Conservation (phyloP, 106 monocot genomes). For the Narthecium ossifragum region DNA sequence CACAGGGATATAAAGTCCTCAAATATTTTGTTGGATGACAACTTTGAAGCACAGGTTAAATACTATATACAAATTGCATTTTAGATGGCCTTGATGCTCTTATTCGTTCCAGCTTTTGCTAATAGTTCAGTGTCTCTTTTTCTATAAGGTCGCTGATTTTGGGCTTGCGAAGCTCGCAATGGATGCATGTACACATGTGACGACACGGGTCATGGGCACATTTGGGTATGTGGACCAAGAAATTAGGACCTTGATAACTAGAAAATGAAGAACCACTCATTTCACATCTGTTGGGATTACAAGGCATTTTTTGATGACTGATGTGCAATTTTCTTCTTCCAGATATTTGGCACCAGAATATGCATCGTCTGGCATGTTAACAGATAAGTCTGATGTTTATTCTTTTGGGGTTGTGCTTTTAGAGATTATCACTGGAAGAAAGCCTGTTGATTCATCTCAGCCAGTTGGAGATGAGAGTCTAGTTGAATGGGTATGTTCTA, state of each 20-base stretch:
- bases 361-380: conserved; percentile 69
- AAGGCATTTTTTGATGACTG: too few relatives aligned
- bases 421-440: conserved; percentile 71
- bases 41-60: conserved; percentile 84
- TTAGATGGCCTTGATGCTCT: too few relatives aligned
- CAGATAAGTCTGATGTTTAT: conserved; percentile 70
- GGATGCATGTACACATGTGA: conserved; percentile 68
- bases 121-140: conserved; percentile 1
- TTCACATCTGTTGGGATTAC: neutral
- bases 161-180: conserved; percentile 69
- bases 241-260: too few relatives aligned
- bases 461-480: conserved; percentile 80
- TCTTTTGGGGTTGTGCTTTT: conserved; percentile 79
- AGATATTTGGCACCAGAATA: conserved; percentile 80
- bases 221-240: conserved; percentile 51
- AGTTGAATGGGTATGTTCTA: conserved; percentile 63
- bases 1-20: conserved; percentile 97
- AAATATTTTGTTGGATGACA: conserved; percentile 81
- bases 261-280: too few relatives aligned
- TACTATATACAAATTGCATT: neutral
- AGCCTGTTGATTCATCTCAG: conserved; percentile 61
- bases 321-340: neutral
- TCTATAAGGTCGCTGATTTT: conserved; percentile 68
- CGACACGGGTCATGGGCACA: conserved; percentile 82
- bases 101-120: neutral